Conservation (phyloP, 2,329 filamentous ascomycete genomes). For the Nemania sp. region DNA sequence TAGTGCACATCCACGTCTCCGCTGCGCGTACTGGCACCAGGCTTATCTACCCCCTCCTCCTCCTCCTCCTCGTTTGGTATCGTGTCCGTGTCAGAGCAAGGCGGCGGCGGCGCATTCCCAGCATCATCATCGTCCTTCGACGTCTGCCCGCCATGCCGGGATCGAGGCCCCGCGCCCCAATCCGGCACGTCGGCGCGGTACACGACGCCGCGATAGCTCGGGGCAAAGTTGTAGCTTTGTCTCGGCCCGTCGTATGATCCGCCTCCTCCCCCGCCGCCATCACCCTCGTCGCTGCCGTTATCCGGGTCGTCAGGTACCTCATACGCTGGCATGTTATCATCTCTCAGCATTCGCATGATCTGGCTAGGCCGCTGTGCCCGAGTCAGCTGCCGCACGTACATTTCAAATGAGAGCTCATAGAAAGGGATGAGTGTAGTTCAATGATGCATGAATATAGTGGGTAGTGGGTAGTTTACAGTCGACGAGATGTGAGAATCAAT, state of each 20-base stretch:
- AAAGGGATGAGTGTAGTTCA: neutral
- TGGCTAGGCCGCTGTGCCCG: slow-evolving; percentile 71
- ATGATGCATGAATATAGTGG: neutral
- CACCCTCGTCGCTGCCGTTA: slow-evolving; percentile 8
- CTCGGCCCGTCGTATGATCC: slow-evolving; percentile 50
- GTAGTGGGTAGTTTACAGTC: neutral
- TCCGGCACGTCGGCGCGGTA: slow-evolving; percentile 77
- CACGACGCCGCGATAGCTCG: slow-evolving; percentile 81
- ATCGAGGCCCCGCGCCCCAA: slow-evolving; percentile 54
- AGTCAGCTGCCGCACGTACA: slow-evolving; percentile 3
- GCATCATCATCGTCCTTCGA: slow-evolving; percentile 29
- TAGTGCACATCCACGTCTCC: slow-evolving; percentile 58
- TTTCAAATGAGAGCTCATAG: no score
- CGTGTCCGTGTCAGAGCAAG: neutral
- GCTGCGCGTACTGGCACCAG: neutral
- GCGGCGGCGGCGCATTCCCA: no score
- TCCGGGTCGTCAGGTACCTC: slow-evolving; percentile 72
- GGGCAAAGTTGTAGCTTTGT: slow-evolving; percentile 91
- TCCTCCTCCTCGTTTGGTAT: neutral
- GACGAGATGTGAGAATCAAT: neutral
- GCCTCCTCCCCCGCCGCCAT: slow-evolving; percentile 40
- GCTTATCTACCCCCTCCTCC: slow-evolving; percentile 17
- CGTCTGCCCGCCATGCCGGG: slow-evolving; percentile 10
- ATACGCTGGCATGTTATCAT: slow-evolving; percentile 73
- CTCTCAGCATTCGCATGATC: slow-evolving; percentile 72